Evolutionary conservation across 192 early-diverging fungal species (phyloP), one percentile per base, ranked within the genome.

Genomic region (Coemansia sp.): DNA sequence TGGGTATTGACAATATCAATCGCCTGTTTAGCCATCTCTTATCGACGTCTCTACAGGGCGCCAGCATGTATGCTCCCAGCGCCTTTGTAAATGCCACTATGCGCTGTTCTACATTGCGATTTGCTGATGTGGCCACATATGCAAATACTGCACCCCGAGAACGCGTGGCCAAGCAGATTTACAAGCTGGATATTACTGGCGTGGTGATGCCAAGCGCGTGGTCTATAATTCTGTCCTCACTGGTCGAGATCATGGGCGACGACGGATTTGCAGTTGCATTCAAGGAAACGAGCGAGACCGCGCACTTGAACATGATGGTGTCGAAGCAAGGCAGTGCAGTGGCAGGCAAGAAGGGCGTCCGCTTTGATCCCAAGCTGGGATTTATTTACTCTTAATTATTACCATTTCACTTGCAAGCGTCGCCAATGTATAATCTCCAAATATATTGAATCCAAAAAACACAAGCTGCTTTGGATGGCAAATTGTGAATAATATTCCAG

Each of bases 1-100:
- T 68, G 53, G 77, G 62, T n/a, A 58, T 36, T 2, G 36, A 22
- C 17, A 69, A 67, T 26, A 65, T 74, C 40, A 26, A 66, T 11
- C 52, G 67, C 0, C 28, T 74, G 52, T 58, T 79, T 47, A 55
- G 38, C 23, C 59, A 79, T 12, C 42, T 79, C 17, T 14, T 44
- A 5, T 53, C 57, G 14, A 47, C 46, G 17, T 9, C 47, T 31
- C 42, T 75, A 21, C 59, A 66, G 5, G 34, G 25, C 0, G 75
- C 70, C n/a, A 55, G 48, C 0, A 4, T 79, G 21, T 74, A 64
- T 49, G 46, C 71, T 2, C 38, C 64, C 4, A 37, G 28, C 4
- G 57, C 77, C 12, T 79, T 79, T 50, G 25, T 79, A 6, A 73
- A 79, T 19, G 64, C 64, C 2, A 74, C 71, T 2, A 74, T 79